These are phyloP conservation scores for Serendipita sp. DNA, from an alignment of 768 basidiomycete genomes.

Conservation along the genomic window DNA sequence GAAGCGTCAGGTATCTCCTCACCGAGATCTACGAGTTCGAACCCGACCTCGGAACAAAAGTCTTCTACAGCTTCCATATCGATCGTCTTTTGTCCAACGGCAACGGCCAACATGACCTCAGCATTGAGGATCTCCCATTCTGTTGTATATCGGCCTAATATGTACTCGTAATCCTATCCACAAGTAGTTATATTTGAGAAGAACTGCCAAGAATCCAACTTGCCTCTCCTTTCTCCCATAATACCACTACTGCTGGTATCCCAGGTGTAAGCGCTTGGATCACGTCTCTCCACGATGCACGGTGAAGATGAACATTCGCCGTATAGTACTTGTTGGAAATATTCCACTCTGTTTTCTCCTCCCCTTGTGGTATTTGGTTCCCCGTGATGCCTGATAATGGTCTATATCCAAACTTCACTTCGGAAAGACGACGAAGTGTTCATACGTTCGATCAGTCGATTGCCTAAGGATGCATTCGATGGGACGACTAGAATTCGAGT, in stretches of 20 bases:
- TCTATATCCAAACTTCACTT: background rate
- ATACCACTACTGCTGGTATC: constrained; percentile 58
- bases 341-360: constrained; percentile 39
- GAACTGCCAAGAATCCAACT: constrained; percentile 6
- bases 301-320: constrained; percentile 55
- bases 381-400: background rate
- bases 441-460: background rate
- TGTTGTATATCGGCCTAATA: constrained; percentile 31
- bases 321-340: constrained; percentile 71
- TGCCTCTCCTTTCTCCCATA: constrained; percentile 56
- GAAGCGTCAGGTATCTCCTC: constrained; percentile 8
- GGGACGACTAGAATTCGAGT: background rate
- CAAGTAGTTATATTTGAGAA: constrained; percentile 2
- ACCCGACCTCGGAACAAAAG: constrained; percentile 51
- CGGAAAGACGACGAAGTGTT: background rate
- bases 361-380: background rate
- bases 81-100: constrained; percentile 20
- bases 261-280: constrained; percentile 26
- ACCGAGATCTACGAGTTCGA: constrained; percentile 58
- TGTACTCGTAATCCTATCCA: background rate
- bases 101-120: constrained; percentile 49
- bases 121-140: constrained; percentile 28
- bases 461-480: background rate
- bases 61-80: constrained; percentile 40
- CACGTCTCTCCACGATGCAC: constrained; percentile 31